Percentiles rank a stretch among this genome's conserved stretches.
Conservation (phyloP, 2,329 filamentous ascomycete species). For the Keithomyces neogunnii region DNA sequence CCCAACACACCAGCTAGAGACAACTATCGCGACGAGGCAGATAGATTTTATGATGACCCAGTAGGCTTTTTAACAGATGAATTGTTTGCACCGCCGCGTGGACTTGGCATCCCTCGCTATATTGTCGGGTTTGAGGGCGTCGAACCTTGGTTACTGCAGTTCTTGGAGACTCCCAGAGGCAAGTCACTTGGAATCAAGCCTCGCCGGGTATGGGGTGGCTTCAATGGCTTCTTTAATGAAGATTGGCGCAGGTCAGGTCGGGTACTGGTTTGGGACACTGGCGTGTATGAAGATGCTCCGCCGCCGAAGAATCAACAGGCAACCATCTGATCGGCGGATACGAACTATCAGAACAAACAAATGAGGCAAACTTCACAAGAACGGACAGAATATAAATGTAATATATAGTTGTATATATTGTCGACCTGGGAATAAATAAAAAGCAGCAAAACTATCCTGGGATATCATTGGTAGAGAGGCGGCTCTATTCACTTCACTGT, state of each 20-base stretch:
- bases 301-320: neutral
- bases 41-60: conserved; percentile 72
- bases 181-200: conserved; percentile 33
- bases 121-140: conserved; percentile 55
- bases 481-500: neutral
- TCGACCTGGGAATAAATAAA: neutral
- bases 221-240: conserved; percentile 56
- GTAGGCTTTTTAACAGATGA: conserved; percentile 44
- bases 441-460: neutral
- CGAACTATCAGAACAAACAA: neutral
- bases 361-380: neutral
- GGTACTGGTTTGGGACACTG: conserved; percentile 53
- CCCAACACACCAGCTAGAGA: conserved; percentile 53
- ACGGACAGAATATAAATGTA: neutral
- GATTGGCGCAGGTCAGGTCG: conserved; percentile 48
- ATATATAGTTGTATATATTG: neutral
- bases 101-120: conserved; percentile 38
- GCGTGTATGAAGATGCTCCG: conserved; percentile 15
- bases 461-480: neutral
- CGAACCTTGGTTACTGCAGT: conserved; percentile 35
- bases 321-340: too few relatives aligned
- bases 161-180: conserved; percentile 32
- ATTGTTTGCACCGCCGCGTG: conserved; percentile 31
- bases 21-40: conserved; percentile 78
- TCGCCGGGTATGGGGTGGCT: conserved; percentile 44